Evolutionary conservation across 2,329 filamentous ascomycete species (phyloP), one percentile per base, ranked within the genome.

Genomic region (Diaporthe longicolla): DNA sequence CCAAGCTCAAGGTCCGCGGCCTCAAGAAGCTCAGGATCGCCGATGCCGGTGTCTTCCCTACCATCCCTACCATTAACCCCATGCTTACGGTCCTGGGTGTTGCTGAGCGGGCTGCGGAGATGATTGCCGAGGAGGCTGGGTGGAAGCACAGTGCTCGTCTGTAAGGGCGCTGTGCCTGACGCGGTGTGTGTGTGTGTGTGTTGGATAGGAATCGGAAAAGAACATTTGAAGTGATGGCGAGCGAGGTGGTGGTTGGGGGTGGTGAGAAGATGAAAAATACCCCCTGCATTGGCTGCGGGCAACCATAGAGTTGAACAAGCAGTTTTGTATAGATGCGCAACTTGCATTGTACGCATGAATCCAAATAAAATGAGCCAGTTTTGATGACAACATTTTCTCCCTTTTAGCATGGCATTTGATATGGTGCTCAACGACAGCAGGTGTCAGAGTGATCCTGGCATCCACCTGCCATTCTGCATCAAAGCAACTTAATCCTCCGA

Each of bases 21-120:
- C 83, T 97, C 76, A 90, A 91, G 85, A 91, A 90, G 40, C 84
- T 97, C 73, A 89, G 95, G 73, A 94, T 97, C 78, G 94, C 94
- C 1, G 95, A 97, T 82, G 95, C 95, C 0, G 94, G 95, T 79
- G 90, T 97, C 68, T 97, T 97, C 87, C 95, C 95, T 0, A 93
- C 93, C 75, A 97, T 97, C 91, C 89, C 93, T 71, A 76, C 90
- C 71, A 93, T 97, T 82, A 97, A 97, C 86, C 95, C 94, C 74
- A 97, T 97, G 95, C 86, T 97, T 80, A 98, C 95, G 1, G 95
- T 97, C 7, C 83, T 97, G 80, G 93, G 91, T 70, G 90, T 97
- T 79, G 95, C 94, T 10, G 95, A 98, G 89, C 89, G 93, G 73
- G 93, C 91, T 8, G 95, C 95, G 0, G 95, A 98, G 87, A 83